Percentiles rank a stretch among this genome's conserved stretches.
These are phyloP conservation scores for Phaseolus coccineus DNA, from an alignment of 331 rosid genomes.

Conservation along the genomic window DNA sequence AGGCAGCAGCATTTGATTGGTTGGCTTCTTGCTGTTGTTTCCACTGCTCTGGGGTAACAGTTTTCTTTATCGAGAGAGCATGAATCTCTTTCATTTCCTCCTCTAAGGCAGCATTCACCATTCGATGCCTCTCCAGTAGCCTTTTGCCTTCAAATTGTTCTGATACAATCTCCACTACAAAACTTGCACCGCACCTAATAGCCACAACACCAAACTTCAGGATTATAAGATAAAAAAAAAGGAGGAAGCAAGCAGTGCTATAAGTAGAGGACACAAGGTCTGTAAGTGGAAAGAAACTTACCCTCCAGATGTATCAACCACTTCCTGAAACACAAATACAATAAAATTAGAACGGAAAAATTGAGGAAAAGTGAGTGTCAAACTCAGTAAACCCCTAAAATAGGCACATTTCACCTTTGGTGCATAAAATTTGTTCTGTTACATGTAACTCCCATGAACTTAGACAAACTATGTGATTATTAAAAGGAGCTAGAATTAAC, in stretches of 20 bases:
- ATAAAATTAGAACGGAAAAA: slow-evolving; percentile 18
- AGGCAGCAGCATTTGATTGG: slow-evolving; percentile 63
- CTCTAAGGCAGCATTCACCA: slow-evolving; percentile 79
- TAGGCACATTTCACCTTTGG: not conserved
- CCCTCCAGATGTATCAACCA: slow-evolving; percentile 96
- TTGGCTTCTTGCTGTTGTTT: slow-evolving; percentile 72
- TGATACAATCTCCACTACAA: slow-evolving; percentile 74
- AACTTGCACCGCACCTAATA: slow-evolving; percentile 89
- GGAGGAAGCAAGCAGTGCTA: not conserved
- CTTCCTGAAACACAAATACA: slow-evolving; percentile 74
- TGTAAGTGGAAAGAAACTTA: slow-evolving; percentile 40
- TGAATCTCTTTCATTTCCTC: slow-evolving; percentile 94
- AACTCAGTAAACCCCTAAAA: not conserved
- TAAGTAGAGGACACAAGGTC: slow-evolving; percentile 3
- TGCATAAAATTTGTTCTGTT: slow-evolving; percentile 6
- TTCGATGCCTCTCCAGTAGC: slow-evolving; percentile 87
- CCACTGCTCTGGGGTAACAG: slow-evolving; percentile 92
- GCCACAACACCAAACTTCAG: not conserved
- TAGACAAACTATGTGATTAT: not conserved
- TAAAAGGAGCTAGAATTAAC: slow-evolving; percentile 8
- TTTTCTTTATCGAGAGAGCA: slow-evolving; percentile 91
- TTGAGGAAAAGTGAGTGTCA: not conserved
- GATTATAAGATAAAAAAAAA: not conserved
- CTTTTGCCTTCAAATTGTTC: slow-evolving; percentile 87
- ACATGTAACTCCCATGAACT: not conserved